A percentile compares a stretch with the other conserved stretches of the same genome.
Evolutionary conservation across 306 rosid genomes (phyloP).

Genomic region (Inga oerstediana): DNA sequence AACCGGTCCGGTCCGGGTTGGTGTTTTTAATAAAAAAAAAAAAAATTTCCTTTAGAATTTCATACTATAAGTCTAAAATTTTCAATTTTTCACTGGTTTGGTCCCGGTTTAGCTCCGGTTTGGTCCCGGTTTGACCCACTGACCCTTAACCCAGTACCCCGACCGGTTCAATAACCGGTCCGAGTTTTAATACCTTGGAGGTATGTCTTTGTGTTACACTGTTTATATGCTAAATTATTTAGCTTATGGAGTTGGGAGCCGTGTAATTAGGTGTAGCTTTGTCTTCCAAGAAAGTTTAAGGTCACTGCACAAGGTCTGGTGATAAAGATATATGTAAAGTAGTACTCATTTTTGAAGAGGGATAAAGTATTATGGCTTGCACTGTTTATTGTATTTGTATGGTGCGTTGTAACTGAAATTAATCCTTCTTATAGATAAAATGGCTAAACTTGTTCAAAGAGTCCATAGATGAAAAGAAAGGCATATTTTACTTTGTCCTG

Average conservation of each 20-base stretch:
- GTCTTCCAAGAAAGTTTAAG: not conserved
- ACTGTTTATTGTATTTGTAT: not conserved
- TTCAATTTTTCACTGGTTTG: too few species aligned
- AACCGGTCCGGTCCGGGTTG: too few species aligned
- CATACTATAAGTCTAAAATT: too few species aligned
- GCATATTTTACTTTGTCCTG: not conserved
- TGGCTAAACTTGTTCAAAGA: not conserved
- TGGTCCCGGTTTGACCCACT: too few species aligned
- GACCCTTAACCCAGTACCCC: too few species aligned
- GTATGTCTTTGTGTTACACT: too few species aligned
- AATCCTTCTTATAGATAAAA: not conserved
- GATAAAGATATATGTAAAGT: too few species aligned
- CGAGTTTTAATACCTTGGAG: too few species aligned
- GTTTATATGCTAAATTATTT: not conserved
- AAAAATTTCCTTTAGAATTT: too few species aligned
- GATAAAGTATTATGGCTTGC: not conserved
- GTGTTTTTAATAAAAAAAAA: too few species aligned
- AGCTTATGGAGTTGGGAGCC: conserved; percentile 20
- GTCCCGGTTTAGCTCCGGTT: too few species aligned
- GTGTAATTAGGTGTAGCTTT: not conserved
- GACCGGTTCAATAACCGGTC: too few species aligned
- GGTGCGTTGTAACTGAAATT: not conserved
- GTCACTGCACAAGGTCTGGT: not conserved
- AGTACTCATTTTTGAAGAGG: not conserved
- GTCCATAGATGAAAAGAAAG: not conserved